A percentile compares a stretch with the other conserved stretches of the same genome.
Evolutionary conservation across 2,329 filamentous ascomycete genomes (phyloP).

Genomic region (Colletotrichum sp.): DNA sequence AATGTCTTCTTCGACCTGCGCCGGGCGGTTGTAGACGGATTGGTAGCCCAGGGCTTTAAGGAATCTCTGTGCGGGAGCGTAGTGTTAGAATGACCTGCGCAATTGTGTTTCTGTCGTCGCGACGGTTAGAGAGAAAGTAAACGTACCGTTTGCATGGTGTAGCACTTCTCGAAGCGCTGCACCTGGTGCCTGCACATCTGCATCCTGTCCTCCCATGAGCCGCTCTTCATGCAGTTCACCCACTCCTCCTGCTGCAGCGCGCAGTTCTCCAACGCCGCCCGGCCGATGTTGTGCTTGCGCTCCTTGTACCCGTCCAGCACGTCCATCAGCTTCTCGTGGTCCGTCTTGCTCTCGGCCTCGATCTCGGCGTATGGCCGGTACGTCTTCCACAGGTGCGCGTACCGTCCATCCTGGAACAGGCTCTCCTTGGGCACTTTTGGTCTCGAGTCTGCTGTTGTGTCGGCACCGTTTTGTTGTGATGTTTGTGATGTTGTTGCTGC

Average conservation of each 20-base stretch:
- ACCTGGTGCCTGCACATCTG: conserved; percentile 85
- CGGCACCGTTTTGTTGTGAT: neutral
- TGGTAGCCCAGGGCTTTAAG: conserved; percentile 91
- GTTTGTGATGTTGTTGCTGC: conserved; percentile 14
- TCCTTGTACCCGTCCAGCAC: conserved; percentile 86
- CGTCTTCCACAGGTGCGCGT: conserved; percentile 89
- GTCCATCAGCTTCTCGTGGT: conserved; percentile 80
- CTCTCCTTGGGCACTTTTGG: conserved; percentile 52
- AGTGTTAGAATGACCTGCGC: neutral
- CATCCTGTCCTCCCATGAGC: conserved; percentile 70
- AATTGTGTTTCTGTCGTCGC: neutral
- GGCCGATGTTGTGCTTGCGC: conserved; percentile 77
- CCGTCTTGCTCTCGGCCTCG: conserved; percentile 71
- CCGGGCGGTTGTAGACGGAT: conserved; percentile 66
- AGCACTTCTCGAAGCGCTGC: conserved; percentile 82
- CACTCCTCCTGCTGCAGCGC: conserved; percentile 84
- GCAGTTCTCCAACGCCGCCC: conserved; percentile 91
- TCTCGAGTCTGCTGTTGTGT: conserved; percentile 4
- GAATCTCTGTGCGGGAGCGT: conserved; percentile 65
- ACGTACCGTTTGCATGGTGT: conserved; percentile 79
- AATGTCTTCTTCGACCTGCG: conserved; percentile 80
- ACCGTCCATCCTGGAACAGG: conserved; percentile 65
- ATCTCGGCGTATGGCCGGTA: conserved; percentile 78
- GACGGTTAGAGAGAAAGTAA: fast-evolving
- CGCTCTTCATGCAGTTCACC: conserved; percentile 80